Base-by-base conservation (phyloP, 768 basidiomycete species). In the Serendipita sp. region DNA sequence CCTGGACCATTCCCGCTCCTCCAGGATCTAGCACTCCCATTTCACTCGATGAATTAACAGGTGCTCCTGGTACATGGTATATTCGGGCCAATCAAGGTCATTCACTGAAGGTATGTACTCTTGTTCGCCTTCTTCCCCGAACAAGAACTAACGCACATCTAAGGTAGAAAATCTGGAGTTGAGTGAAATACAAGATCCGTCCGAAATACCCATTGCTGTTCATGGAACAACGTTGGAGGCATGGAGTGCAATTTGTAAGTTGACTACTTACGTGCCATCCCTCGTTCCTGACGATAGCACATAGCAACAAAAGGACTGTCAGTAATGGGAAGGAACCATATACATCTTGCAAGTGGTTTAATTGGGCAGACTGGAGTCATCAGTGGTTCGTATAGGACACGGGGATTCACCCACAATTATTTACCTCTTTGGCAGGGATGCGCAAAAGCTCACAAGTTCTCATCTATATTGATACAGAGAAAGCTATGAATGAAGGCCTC, bases 11-110 rank as follows among this genome's bases (percentile, higher is more conserved):
- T 30, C 65, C 65, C 32, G 3, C 62, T 30, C n/a, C 18, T 15
- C 15, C 45, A 13, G 28, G 44, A 13, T 10, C 38, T 34, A 75
- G 77, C 63, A 56, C 68, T 23, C 63, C 64, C 8, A 10, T n/a
- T 4, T 2, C 10, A 10, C 36, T 60, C 10, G 34, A 58, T 30
- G 46, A 67, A 36, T 60, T 71, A 30, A 70, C 68, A 8, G 69
- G 63, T 36, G 69, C 69, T 3, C 75, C 73, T 8, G 75, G 78
- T 7, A 72, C 78, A n/a, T 89, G 89, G 88, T 89, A 86, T 85
- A 91, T 94, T 68, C 80, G 86, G 41, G 92, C 92, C 5, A 91
- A 89, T 69, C 92, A 94, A 73, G 92, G 92, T 0, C 92, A 94
- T 75, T 88, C 90, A 0, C 77, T 95, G 52, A 81, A 85, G 79